Percentiles rank a stretch among this genome's conserved stretches.
Conservation (phyloP, 2,329 filamentous ascomycete genomes). For the Sporothrix curviconia region DNA sequence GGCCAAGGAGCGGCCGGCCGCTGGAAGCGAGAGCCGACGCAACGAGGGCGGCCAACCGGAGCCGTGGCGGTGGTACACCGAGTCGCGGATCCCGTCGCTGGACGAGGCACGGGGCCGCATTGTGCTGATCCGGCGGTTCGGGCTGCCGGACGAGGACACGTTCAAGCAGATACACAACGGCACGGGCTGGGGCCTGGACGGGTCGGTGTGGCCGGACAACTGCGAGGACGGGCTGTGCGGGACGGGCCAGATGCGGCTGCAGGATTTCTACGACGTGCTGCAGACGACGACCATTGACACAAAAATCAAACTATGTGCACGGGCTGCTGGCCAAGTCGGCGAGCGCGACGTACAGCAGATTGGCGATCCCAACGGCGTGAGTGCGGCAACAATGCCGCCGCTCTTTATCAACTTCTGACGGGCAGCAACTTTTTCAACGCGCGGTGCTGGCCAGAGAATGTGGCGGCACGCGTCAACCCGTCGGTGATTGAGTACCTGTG, state of each 20-base stretch:
- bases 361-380: background rate
- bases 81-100: constrained; percentile 68
- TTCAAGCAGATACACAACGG: constrained; percentile 45
- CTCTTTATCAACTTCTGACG: constrained; percentile 87
- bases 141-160: constrained; percentile 44
- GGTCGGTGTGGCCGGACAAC: constrained; percentile 76
- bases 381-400: constrained; percentile 38
- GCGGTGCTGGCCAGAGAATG: constrained; percentile 86
- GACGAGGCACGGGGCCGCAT: constrained; percentile 76
- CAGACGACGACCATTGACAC: constrained; percentile 67
- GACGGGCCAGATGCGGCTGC: constrained; percentile 71
- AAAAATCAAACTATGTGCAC: constrained; percentile 68
- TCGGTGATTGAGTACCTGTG: constrained; percentile 60
- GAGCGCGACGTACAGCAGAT: constrained; percentile 34
- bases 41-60: background rate
- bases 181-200: constrained; percentile 53
- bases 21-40: background rate
- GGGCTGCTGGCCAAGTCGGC: constrained; percentile 71
- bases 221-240: constrained; percentile 65
- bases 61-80: constrained; percentile 64
- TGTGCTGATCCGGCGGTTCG: constrained; percentile 76
- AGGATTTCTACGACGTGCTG: constrained; percentile 89
- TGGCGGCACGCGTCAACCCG: constrained; percentile 83
- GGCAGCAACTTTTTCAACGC: constrained; percentile 93
- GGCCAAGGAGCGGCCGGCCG: background rate